Percentiles rank a stretch among this genome's conserved stretches.
Evolutionary conservation across 306 rosid genomes (phyloP).

Genomic region (Prunus armeniaca): DNA sequence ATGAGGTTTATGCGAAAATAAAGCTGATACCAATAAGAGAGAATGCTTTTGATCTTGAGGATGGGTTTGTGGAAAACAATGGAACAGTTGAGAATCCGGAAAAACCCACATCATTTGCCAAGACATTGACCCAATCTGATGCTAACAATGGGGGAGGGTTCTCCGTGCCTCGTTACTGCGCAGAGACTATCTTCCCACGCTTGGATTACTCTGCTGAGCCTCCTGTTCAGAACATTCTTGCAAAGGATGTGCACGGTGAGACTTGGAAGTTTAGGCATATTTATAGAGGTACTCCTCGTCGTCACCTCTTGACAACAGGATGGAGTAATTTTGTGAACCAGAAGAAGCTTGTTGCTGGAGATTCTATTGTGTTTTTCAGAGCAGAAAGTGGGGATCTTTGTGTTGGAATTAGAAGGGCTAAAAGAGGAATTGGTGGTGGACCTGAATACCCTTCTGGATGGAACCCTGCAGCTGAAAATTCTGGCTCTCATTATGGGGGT

Average conservation of each 20-base stretch:
- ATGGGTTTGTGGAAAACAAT: constrained; percentile 37
- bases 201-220: constrained; percentile 81
- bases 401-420: constrained; percentile 94
- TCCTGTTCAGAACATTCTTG: constrained; percentile 83
- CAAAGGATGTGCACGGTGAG: constrained; percentile 88
- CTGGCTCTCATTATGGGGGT: constrained; percentile 42
- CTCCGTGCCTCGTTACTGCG: constrained; percentile 96
- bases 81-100: constrained; percentile 41
- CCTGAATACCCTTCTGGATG: constrained; percentile 55
- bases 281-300: constrained; percentile 94
- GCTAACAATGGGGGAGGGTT: constrained; percentile 98
- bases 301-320: constrained; percentile 94
- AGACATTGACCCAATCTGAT: constrained; percentile 96
- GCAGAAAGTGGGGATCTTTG: constrained; percentile 89
- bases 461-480: constrained; percentile 35
- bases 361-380: constrained; percentile 81
- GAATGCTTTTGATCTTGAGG: constrained; percentile 42
- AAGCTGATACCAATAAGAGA: constrained; percentile 54
- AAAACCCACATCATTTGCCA: constrained; percentile 72
- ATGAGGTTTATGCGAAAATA: constrained; percentile 80
- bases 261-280: constrained; percentile 96
- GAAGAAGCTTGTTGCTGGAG: constrained; percentile 98
- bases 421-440: constrained; percentile 81
- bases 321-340: constrained; percentile 97
- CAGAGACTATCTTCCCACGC: constrained; percentile 88